A percentile compares a stretch with the other conserved stretches of the same genome.
phyloP scores from a whole-genome alignment of 2,329 filamentous ascomycete species.

The Cladobotryum protrusum region DNA sequence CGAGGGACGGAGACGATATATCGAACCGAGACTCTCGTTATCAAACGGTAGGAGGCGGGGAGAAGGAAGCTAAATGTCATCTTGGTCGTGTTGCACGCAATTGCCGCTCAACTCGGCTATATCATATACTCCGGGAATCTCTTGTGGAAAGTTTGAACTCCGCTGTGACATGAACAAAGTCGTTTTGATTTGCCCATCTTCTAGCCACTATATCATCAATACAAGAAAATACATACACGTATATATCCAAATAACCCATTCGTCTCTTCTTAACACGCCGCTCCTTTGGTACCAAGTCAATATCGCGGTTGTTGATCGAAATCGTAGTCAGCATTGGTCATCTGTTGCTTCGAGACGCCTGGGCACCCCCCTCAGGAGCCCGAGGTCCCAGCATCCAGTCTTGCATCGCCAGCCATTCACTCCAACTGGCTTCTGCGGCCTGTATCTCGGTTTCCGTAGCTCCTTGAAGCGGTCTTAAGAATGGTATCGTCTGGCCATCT shows the following conservation, averaged over 20 bases:
- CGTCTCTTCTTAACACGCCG: background rate
- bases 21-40: background rate
- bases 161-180: too few relatives aligned
- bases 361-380: conserved; percentile 43
- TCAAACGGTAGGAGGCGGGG: background rate
- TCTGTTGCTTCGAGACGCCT: conserved; percentile 26
- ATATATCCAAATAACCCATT: background rate
- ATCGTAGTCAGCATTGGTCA: background rate
- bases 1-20: background rate
- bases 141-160: too few relatives aligned
- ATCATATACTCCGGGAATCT: background rate
- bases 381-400: conserved; percentile 96
- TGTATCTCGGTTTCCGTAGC: conserved; percentile 75
- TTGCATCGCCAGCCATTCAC: conserved; percentile 92
- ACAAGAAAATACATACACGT: background rate
- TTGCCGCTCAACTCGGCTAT: background rate
- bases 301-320: too few relatives aligned
- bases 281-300: too few relatives aligned
- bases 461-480: conserved; percentile 74
- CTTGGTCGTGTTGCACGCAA: background rate
- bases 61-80: background rate
- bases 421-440: conserved; percentile 79
- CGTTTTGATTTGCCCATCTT: too few relatives aligned
- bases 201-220: too few relatives aligned
- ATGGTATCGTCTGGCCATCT: conserved; percentile 77